Conservation (phyloP, 176 grass and related monocot species). For the Aegilops umbellulata region DNA sequence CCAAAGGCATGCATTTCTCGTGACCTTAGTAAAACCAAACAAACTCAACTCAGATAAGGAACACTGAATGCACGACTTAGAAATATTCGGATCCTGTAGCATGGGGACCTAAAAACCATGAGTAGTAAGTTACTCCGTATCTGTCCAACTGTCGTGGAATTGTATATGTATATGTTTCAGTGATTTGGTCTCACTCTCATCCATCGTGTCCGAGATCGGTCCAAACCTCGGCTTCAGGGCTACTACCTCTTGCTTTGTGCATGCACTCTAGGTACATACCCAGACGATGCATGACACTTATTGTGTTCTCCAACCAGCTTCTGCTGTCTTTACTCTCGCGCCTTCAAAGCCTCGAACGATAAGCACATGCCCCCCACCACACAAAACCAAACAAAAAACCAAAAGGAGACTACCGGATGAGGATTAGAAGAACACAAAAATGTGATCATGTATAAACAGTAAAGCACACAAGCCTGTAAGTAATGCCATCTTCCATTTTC, state of each 20-base stretch:
- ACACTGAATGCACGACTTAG: not conserved
- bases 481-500: no score
- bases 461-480: not conserved
- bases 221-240: conserved; percentile 11
- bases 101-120: not conserved
- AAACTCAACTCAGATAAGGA: not conserved
- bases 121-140: not conserved
- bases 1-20: no score
- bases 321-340: conserved; percentile 10
- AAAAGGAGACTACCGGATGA: not conserved
- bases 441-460: not conserved
- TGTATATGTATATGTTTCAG: not conserved
- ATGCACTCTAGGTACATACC: not conserved
- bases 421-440: not conserved
- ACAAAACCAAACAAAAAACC: not conserved
- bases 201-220: not conserved
- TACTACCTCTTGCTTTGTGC: not conserved
- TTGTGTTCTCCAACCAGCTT: conserved; percentile 18
- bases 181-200: conserved; percentile 9
- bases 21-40: not conserved
- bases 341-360: not conserved
- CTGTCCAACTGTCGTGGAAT: conserved; percentile 3
- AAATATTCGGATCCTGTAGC: not conserved
- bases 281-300: not conserved
- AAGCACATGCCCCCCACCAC: not conserved